Conservation (phyloP, 306 rosid genomes). For the Ziziphus jujuba region DNA sequence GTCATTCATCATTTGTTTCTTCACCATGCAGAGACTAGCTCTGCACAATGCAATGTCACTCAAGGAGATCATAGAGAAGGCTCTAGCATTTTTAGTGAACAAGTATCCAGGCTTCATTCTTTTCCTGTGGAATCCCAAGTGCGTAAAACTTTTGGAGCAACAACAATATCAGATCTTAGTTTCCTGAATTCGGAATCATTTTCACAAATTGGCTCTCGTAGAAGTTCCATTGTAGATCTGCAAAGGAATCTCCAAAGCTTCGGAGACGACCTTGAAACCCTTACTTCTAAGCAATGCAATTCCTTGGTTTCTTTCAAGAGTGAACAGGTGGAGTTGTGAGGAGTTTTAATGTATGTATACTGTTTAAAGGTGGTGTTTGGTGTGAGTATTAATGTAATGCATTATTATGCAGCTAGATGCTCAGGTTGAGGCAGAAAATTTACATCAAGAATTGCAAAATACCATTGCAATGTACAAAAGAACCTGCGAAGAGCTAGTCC, state of each 20-base stretch:
- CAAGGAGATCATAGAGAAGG: slow-evolving; percentile 31
- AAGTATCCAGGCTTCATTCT: slow-evolving; percentile 37
- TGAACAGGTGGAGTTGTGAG: slow-evolving; percentile 49
- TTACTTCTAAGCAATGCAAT: slow-evolving; percentile 36
- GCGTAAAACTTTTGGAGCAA: slow-evolving; percentile 34
- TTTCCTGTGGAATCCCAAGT: slow-evolving; percentile 30
- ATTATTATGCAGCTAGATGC: slow-evolving; percentile 42
- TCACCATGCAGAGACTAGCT: slow-evolving; percentile 39
- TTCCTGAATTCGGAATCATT: slow-evolving; percentile 44
- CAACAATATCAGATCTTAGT: slow-evolving; percentile 49
- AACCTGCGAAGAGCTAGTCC: slow-evolving; percentile 76
- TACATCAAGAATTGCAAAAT: slow-evolving; percentile 74
- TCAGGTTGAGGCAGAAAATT: slow-evolving; percentile 54
- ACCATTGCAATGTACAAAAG: slow-evolving; percentile 71
- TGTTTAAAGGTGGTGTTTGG: slow-evolving; percentile 5
- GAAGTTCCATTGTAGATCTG: slow-evolving; percentile 26
- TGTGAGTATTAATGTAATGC: slow-evolving; percentile 22
- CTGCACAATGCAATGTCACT: slow-evolving; percentile 30
- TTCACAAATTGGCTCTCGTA: slow-evolving; percentile 28
- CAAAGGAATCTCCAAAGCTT: slow-evolving; percentile 36
- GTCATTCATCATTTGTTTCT: slow-evolving; percentile 9
- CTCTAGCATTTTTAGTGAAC: slow-evolving; percentile 30
- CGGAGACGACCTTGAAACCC: slow-evolving; percentile 36
- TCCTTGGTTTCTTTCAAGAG: slow-evolving; percentile 43
- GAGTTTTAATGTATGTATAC: neutral